Percentiles rank a stretch among this genome's conserved stretches.
Conservation (phyloP, 139 green algal species). For the Prasinococcaceae sp. region DNA sequence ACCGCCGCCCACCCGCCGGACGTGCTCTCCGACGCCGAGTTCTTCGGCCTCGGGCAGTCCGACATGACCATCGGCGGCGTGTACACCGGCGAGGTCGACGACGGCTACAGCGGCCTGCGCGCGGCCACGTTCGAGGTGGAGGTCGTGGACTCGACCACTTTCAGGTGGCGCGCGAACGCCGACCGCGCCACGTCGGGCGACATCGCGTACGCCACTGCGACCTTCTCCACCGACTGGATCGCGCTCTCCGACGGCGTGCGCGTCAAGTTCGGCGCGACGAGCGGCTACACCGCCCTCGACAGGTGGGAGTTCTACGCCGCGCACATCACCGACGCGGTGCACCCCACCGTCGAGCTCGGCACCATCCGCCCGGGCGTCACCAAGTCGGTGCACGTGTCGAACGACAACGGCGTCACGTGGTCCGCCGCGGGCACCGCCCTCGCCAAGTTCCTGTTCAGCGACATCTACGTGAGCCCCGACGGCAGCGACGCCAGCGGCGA, state of each 20-base stretch:
- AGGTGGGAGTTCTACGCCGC: not conserved
- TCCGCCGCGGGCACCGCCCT: not conserved
- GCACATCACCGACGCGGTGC: not conserved
- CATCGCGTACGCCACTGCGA: not conserved
- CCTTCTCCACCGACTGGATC: not conserved
- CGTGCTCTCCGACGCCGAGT: not conserved
- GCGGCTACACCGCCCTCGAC: not conserved
- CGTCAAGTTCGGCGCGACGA: not conserved
- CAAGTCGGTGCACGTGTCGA: slow-evolving; percentile 2
- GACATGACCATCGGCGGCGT: not conserved
- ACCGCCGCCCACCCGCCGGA: not conserved
- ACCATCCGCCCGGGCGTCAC: not conserved
- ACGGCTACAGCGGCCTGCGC: no score
- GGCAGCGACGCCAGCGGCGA: not conserved
- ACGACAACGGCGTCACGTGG: slow-evolving; percentile 2
- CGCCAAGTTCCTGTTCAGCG: not conserved
- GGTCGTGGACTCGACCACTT: not conserved
- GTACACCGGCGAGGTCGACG: not conserved
- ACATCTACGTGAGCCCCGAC: no score
- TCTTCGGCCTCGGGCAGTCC: not conserved
- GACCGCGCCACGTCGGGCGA: not conserved
- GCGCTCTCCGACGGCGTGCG: not conserved
- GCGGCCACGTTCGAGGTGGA: not conserved
- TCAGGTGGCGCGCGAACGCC: not conserved
- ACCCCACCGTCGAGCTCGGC: not conserved